phyloP scores from a whole-genome alignment of 306 rosid genomes.

The Canavalia gladiata region DNA sequence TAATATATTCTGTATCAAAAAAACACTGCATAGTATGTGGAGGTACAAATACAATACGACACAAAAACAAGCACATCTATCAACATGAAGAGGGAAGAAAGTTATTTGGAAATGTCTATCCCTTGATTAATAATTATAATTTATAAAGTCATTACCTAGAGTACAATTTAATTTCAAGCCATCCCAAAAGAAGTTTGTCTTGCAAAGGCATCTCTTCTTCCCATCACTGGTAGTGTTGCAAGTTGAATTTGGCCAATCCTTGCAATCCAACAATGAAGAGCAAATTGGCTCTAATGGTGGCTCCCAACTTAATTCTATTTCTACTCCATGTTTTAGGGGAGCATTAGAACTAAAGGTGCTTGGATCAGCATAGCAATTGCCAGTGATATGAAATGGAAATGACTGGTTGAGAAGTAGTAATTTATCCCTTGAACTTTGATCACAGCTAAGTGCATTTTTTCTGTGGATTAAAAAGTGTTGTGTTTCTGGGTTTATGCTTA shows the following conservation, averaged over 20 bases:
- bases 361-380: slow-evolving; percentile 58
- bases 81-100: slow-evolving; percentile 9
- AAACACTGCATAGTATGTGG: not conserved
- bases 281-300: slow-evolving; percentile 67
- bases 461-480: slow-evolving; percentile 58
- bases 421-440: slow-evolving; percentile 45
- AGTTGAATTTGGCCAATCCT: slow-evolving; percentile 74
- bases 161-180: slow-evolving; percentile 67
- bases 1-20: not conserved
- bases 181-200: slow-evolving; percentile 64
- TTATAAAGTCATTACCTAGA: slow-evolving; percentile 51
- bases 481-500: slow-evolving; percentile 61
- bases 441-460: slow-evolving; percentile 55
- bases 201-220: slow-evolving; percentile 68
- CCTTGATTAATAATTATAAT: not conserved
- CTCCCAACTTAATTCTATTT: slow-evolving; percentile 68
- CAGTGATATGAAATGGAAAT: slow-evolving; percentile 64
- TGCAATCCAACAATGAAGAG: slow-evolving; percentile 65
- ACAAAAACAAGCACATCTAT: not conserved
- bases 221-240: slow-evolving; percentile 65
- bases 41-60: not conserved
- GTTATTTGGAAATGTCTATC: not conserved
- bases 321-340: slow-evolving; percentile 57
- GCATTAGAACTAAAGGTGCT: slow-evolving; percentile 52
- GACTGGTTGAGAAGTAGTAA: slow-evolving; percentile 62